Evolutionary conservation across 176 grass and related monocot species (phyloP), one percentile per base, ranked within the genome.

Genomic region (Musa itinerans): DNA sequence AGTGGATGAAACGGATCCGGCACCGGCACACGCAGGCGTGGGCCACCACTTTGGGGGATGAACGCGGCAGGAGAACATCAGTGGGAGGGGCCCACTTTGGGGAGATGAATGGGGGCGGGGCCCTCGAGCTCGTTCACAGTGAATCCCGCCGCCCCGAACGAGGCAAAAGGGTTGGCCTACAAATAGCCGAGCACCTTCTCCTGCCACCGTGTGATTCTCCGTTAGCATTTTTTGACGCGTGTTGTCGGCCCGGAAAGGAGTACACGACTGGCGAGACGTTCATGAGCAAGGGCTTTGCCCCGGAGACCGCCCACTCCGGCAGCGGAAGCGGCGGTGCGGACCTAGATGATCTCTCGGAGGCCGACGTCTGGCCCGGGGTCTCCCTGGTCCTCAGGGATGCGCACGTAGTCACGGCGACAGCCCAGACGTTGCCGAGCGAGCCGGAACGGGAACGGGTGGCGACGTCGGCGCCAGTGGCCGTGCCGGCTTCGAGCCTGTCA

Each of bases 311-410:
- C 19, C 68, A 10, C 9, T 70, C 68, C 34, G 48, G 67, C 15
- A 43, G 19, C 7, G 24, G 63, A 1, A 12, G 22, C 21, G 23
- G 63, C 22, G 22, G 7, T 17, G 17, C 34, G 17, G 48, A 52
- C 68, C 48, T 70, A 14, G 16, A 17, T 10, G 68, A 70, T 19
- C 68, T 70, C 15, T 19, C 25, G 15, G 68, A 70, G 68, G 48
- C 9, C 68, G 68, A 70, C 68, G 34, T 70, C 15, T 70, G 68
- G 68, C 9, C 34, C 19, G 68, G 68, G 34, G 17, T 70, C 34
- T 51, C 68, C 68, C 9, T 70, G 17, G 68, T 15, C 68, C 51
- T 70, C 43, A 19, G 51, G 34, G 17, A 22, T 48, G 1, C 15
- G 2, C 17, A 20, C 48, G 7, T 0, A 10, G 43, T 17, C 1